Percentiles rank a stretch among this genome's conserved stretches.
phyloP scores from a whole-genome alignment of 2,329 filamentous ascomycete genomes.

The Drechslerella coelobrocha region DNA sequence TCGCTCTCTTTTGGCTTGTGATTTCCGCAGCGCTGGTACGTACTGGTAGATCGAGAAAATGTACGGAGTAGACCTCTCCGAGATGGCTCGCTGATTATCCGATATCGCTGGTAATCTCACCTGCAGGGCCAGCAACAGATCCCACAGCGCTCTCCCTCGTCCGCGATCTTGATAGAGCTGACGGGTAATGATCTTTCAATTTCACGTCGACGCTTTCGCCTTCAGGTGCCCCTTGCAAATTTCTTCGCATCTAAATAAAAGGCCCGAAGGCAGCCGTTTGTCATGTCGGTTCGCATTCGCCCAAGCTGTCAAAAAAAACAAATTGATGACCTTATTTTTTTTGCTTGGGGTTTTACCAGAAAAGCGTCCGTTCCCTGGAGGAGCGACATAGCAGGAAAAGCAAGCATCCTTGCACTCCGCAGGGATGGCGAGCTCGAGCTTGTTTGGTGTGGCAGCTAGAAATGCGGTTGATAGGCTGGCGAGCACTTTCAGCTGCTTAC shows the following conservation, averaged over 20 bases:
- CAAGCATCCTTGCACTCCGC: conserved; percentile 36
- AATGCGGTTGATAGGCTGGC: conserved; percentile 46
- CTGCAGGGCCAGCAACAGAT: conserved; percentile 43
- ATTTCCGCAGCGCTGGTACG: conserved; percentile 1
- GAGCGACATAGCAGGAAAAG: conserved; percentile 35
- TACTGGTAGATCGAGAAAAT: neutral
- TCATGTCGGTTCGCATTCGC: conserved; percentile 38
- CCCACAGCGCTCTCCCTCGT: conserved; percentile 15
- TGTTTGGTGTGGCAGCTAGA: conserved; percentile 49
- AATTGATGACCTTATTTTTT: conserved; percentile 12
- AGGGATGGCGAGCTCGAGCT: conserved; percentile 47
- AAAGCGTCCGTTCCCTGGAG: conserved; percentile 45
- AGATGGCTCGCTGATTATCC: conserved; percentile 11
- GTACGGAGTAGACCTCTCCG: neutral
- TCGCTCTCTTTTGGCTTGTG: conserved; percentile 18
- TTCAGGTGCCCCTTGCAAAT: conserved; percentile 50
- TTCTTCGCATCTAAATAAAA: conserved; percentile 31
- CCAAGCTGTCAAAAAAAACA: conserved; percentile 47
- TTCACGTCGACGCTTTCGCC: conserved; percentile 43
- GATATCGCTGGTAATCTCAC: conserved; percentile 11
- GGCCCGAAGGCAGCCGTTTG: conserved; percentile 45
- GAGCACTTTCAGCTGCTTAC: conserved; percentile 45
- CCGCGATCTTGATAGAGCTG: conserved; percentile 41
- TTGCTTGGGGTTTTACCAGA: conserved; percentile 23
- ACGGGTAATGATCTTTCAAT: conserved; percentile 39